Evolutionary conservation across 805 yeast genomes (phyloP).

Genomic region (Metschnikowia proteae): DNA sequence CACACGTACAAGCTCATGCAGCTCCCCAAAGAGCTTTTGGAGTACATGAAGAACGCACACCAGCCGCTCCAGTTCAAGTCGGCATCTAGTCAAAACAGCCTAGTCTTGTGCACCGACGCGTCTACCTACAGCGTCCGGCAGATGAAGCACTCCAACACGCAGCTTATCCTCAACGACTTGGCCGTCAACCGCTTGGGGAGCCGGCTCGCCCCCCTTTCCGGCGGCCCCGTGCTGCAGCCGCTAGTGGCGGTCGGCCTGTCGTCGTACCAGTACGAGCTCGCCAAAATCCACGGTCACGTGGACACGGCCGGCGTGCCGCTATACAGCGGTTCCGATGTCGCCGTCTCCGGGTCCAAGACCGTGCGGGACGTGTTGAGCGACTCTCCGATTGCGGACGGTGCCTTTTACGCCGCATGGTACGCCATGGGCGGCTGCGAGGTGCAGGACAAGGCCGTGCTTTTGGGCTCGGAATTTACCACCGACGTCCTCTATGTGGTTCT

Average conservation of each 20-base stretch:
- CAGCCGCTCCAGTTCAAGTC: conserved; percentile 16
- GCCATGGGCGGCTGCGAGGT: conserved; percentile 52
- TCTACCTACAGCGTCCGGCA: conserved; percentile 66
- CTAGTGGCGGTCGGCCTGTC: conserved; percentile 29
- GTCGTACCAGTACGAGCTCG: conserved; percentile 35
- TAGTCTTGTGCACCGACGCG: conserved; percentile 58
- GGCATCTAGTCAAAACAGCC: conserved; percentile 24
- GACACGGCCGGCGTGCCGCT: conserved; percentile 28
- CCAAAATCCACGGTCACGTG: conserved; percentile 25
- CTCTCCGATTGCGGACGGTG: conserved; percentile 53
- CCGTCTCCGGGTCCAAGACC: conserved; percentile 11
- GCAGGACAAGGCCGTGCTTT: conserved; percentile 39
- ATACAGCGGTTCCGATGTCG: conserved; percentile 14
- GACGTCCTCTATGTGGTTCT: conserved; percentile 27
- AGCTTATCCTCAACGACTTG: conserved; percentile 45
- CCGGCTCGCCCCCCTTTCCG: neutral
- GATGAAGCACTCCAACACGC: conserved; percentile 84
- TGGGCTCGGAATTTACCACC: conserved; percentile 24
- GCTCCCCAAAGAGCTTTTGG: conserved; percentile 15
- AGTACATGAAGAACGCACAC: conserved; percentile 7
- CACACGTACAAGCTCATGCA: conserved; percentile 17
- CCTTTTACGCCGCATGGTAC: conserved; percentile 54
- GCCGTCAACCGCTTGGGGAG: conserved; percentile 4
- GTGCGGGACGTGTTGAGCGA: conserved; percentile 34
- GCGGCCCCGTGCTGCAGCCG: neutral